Conservation (phyloP, 1,139 yeast genomes). For the Pichia sp. region DNA sequence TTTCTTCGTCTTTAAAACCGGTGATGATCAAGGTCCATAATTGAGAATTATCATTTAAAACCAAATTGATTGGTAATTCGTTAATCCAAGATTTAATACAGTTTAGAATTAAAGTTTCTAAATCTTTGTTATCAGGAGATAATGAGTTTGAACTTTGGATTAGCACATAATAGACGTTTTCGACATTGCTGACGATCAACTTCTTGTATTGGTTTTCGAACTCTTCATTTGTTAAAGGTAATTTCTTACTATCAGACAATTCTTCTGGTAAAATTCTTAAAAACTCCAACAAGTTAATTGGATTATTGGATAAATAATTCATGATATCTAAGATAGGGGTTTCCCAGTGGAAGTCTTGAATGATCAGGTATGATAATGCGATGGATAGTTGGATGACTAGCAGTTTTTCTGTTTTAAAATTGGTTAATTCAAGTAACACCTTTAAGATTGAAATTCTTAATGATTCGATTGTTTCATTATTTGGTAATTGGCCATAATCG, state of each 20-base stretch:
- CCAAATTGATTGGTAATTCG: slow-evolving; percentile 72
- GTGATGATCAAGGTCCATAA: slow-evolving; percentile 67
- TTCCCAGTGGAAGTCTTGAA: slow-evolving; percentile 75
- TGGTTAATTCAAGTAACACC: slow-evolving; percentile 39
- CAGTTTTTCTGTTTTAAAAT: slow-evolving; percentile 38
- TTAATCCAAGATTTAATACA: slow-evolving; percentile 89
- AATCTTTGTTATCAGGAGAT: slow-evolving; percentile 27
- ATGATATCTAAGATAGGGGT: slow-evolving; percentile 71
- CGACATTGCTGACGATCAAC: slow-evolving; percentile 66
- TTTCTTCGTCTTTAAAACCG: slow-evolving; percentile 60
- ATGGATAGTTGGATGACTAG: slow-evolving; percentile 80
- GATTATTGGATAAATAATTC: slow-evolving; percentile 42
- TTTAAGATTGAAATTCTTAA: slow-evolving; percentile 64
- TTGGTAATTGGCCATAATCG: slow-evolving; percentile 77
- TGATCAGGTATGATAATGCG: slow-evolving; percentile 76
- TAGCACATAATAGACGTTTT: slow-evolving; percentile 61
- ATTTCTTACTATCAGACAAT: slow-evolving; percentile 69
- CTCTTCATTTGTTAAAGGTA: slow-evolving; percentile 82
- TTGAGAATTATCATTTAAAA: slow-evolving; percentile 45
- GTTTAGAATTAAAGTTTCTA: slow-evolving; percentile 51
- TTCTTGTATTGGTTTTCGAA: slow-evolving; percentile 61
- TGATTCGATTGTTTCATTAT: slow-evolving; percentile 39
- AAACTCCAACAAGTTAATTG: slow-evolving; percentile 64
- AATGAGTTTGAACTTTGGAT: slow-evolving; percentile 44
- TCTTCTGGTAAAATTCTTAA: slow-evolving; percentile 91